Conservation (phyloP, 257 asterid genomes). For the Orobanche coerulescens region DNA sequence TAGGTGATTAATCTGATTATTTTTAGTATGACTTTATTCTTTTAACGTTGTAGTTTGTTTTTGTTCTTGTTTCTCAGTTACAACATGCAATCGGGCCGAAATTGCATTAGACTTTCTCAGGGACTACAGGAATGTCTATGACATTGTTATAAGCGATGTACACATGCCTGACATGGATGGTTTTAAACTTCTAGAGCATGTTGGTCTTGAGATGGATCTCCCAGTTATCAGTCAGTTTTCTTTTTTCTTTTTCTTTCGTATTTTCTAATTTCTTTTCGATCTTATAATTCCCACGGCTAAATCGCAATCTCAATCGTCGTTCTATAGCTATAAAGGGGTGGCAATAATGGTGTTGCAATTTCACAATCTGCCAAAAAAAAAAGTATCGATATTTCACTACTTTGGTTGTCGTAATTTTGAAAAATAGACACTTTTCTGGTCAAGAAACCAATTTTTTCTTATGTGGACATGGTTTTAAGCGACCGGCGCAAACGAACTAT, state of each 20-base stretch:
- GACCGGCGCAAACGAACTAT: no score
- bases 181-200: constrained; percentile 75
- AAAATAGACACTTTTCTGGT: no score
- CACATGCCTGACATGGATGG: constrained; percentile 99
- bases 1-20: constrained; percentile 3
- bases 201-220: constrained; percentile 92
- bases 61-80: constrained; percentile 34
- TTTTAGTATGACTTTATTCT: not conserved
- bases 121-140: constrained; percentile 63
- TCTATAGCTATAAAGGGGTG: not conserved
- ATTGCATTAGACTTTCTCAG: constrained; percentile 56
- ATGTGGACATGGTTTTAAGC: no score
- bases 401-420: no score
- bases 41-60: no score
- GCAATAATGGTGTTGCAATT: not conserved
- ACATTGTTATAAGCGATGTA: constrained; percentile 87
- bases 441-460: no score
- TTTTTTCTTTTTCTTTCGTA: not conserved
- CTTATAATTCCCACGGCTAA: not conserved
- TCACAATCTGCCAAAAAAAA: no score
- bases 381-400: not conserved
- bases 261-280: not conserved
- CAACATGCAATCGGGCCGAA: constrained; percentile 78
- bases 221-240: constrained; percentile 84
- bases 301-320: not conserved